A percentile compares a stretch with the other conserved stretches of the same genome.
Conservation (phyloP, 345 rosid genomes). For the Bretschneidera sinensis region DNA sequence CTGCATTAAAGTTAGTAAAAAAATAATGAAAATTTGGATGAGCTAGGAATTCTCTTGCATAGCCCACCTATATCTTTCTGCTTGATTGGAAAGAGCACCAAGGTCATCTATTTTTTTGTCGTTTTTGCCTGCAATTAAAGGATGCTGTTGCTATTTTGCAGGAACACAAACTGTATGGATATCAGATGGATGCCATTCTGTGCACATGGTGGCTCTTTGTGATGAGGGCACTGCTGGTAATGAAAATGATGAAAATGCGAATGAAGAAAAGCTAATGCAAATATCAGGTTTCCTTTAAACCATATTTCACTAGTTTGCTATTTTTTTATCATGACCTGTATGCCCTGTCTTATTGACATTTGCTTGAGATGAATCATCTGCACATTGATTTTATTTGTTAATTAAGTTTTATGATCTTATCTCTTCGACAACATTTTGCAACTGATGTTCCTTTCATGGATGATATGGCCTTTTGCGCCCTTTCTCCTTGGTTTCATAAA, state of each 20-base stretch:
- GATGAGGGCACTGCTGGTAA: slow-evolving; percentile 34
- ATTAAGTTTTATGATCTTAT: background rate
- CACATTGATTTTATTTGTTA: background rate
- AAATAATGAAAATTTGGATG: background rate
- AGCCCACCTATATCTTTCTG: too few species aligned
- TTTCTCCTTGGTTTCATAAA: background rate
- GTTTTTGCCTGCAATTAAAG: slow-evolving; percentile 6
- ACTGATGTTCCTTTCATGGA: background rate
- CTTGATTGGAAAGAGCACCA: too few species aligned
- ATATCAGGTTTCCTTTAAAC: slow-evolving; percentile 38
- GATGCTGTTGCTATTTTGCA: slow-evolving; percentile 27
- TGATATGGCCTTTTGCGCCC: background rate
- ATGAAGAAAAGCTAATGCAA: slow-evolving; percentile 30
- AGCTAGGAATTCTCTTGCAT: too few species aligned
- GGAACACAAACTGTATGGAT: slow-evolving; percentile 66
- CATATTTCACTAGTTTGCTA: background rate
- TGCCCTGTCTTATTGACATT: background rate
- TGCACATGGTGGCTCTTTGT: slow-evolving; percentile 40
- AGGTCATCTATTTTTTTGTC: background rate
- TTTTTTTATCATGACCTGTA: too few species aligned
- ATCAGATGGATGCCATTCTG: slow-evolving; percentile 55
- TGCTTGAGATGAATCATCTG: background rate
- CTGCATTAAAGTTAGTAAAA: background rate
- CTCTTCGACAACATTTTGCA: background rate
- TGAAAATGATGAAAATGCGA: slow-evolving; percentile 38